Evolutionary conservation across 805 yeast species (phyloP), one percentile per base, ranked within the genome.

Genomic region (Starmerella kuoi): DNA sequence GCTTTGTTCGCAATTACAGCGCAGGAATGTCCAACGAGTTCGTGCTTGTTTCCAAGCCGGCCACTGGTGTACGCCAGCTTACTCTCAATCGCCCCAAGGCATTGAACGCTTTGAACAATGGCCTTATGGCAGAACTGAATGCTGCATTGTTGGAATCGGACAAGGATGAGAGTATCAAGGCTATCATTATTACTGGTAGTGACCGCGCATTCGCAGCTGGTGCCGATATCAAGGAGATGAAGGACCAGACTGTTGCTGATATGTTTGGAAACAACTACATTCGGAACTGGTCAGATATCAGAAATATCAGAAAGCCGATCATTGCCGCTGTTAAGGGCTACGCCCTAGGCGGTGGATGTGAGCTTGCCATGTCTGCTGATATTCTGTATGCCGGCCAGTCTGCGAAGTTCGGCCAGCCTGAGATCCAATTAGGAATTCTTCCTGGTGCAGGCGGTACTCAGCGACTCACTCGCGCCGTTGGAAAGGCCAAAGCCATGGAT

Each of bases 291-390:
- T 53, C 62, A 19, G 61, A 62, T 31, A 56, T 69, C 25, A 55
- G 62, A 15, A 44, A 48, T 21, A 55, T 65, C 47, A 58, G 59
- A 45, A 66, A 70, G 55, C 77, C 77, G n/a, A 53, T 72, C 31
- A 64, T 72, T 39, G 73, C 73, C 18, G 77, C 75, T 3, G 74
- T 72, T 30, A 69, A 67, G 47, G 77, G 77, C 9, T 70, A 56
- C 48, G 75, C 75, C 2, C 63, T 72, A 11, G 77, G 77, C 22
- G 77, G 77, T 17, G 77, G 76, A 18, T 70, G 73, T 45, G 77
- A 72, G 52, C 55, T 72, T 30, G 76, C 76, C 18, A 69, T 72
- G 75, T 59, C 64, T 58, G 63, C 68, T 30, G 77, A 72, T 49
- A 66, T 72, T 43, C 56, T 72, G 35, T 71, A 71, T 44, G 71